Evolutionary conservation across 2,329 filamentous ascomycete genomes (phyloP), one percentile per base, ranked within the genome.

Genomic region (Pseudocercospora vitis): DNA sequence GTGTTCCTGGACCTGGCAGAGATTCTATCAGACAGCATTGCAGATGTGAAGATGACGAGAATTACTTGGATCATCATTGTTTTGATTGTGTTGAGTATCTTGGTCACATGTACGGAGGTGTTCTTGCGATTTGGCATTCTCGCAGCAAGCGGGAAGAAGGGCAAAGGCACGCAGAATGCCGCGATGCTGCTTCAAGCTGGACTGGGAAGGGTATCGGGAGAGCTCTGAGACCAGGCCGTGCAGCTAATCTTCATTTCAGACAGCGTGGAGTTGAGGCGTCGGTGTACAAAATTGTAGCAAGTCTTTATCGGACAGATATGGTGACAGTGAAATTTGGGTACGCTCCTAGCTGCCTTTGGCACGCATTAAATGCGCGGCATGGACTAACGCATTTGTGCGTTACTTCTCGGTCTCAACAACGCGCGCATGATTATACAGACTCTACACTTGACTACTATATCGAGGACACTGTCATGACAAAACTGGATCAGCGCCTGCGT

Each of bases 61-160:
- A 95, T 96, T 69, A 99, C 94, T 1, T 97, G 92, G 92, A 97
- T 99, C 71, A 87, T 97, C 71, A 99, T 99, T 66, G 80, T 96
- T 40, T 81, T 99, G 40, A 99, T 99, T 68, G 73, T 95, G 42
- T 77, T 97, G 62, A 92, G 87, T 68, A 97, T 99, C 66, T 77
- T 91, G 48, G 90, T 99, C 49, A 97, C 94, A 1, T 87, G 89
- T 47, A 86, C 87, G 3, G 94, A 99, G 74, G 92, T 97, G 7
- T 83, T 87, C 50, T 76, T 99, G 47, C 82, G 94, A 5, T 97
- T 97, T 68, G 85, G 80, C 23, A 87, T 96, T 50, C 74, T 96
- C 48, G 66, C 67, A 3, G 56, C 57, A 8, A 57, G 48, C 32
- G 53, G 52, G 2, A 53, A 52, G 16, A 59, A 60, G 48, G 51